Conservation (phyloP, 805 yeast species). For the Hanseniaspora nectarophila region DNA sequence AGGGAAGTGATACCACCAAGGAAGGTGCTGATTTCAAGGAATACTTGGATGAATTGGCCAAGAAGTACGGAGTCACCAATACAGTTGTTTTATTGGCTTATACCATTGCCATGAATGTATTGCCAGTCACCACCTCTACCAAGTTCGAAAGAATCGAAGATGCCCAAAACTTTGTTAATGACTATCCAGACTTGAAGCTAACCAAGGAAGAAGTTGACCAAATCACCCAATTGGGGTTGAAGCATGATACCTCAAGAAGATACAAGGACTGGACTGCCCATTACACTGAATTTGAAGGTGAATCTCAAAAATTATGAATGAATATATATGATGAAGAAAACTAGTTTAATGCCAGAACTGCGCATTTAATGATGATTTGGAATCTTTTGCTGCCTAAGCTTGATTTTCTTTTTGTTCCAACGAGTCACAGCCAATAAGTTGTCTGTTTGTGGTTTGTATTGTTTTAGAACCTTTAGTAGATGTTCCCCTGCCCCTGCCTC, state of each 20-base stretch:
- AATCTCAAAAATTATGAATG: conserved; percentile 18
- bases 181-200: conserved; percentile 34
- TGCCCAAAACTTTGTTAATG: conserved; percentile 41
- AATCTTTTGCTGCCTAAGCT: conserved; percentile 15
- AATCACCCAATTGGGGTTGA: conserved; percentile 34
- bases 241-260: conserved; percentile 26
- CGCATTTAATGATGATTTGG: conserved; percentile 9
- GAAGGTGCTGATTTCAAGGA: conserved; percentile 25
- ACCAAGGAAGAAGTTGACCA: conserved; percentile 38
- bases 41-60: conserved; percentile 34
- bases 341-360: not conserved
- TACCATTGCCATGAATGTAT: conserved; percentile 50
- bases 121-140: conserved; percentile 68
- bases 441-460: conserved; percentile 6
- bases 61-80: conserved; percentile 46
- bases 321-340: too few species aligned
- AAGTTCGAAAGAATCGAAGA: conserved; percentile 45
- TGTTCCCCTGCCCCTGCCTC: conserved; percentile 65
- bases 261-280: conserved; percentile 24
- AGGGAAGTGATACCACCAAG: conserved; percentile 6
- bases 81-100: conserved; percentile 61
- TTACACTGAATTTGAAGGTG: conserved; percentile 21
- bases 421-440: conserved; percentile 7
- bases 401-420: conserved; percentile 8
- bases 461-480: conserved; percentile 42